phyloP scores from a whole-genome alignment of 139 green algal species.

The Ettlia oleoabundans region DNA sequence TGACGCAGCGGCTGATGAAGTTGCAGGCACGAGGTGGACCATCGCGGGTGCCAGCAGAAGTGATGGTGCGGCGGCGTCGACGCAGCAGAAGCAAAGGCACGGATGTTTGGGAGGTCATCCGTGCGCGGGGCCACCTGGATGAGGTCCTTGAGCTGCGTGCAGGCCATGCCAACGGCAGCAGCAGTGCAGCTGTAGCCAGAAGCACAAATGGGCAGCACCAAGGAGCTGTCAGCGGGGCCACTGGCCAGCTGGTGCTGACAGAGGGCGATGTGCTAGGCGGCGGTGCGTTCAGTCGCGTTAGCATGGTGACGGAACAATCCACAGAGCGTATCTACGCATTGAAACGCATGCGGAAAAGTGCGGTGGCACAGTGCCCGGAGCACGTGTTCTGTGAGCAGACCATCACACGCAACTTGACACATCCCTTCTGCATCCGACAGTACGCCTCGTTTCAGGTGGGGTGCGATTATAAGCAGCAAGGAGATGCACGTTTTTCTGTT shows the following conservation, averaged over 20 bases:
- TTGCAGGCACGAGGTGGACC: slow-evolving; percentile 63
- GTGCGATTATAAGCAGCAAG: neutral
- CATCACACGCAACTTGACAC: slow-evolving; percentile 92
- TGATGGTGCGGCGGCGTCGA: slow-evolving; percentile 77
- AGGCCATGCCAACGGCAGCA: slow-evolving; percentile 10
- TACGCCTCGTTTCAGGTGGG: slow-evolving; percentile 89
- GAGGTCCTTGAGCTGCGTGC: slow-evolving; percentile 82
- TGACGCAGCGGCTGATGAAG: slow-evolving; percentile 82
- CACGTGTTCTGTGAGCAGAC: slow-evolving; percentile 96
- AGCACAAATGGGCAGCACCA: no score
- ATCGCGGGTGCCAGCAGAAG: slow-evolving; percentile 71
- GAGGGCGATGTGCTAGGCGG: slow-evolving; percentile 87
- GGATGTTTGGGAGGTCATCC: slow-evolving; percentile 84
- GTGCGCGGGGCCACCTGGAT: slow-evolving; percentile 84
- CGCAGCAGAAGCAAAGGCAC: slow-evolving; percentile 48
- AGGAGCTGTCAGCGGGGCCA: neutral
- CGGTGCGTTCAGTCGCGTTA: slow-evolving; percentile 87
- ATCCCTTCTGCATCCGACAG: slow-evolving; percentile 96
- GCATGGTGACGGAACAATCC: slow-evolving; percentile 58
- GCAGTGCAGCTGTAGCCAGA: neutral
- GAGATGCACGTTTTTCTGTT: neutral
- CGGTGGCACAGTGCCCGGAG: slow-evolving; percentile 90
- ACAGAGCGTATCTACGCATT: slow-evolving; percentile 85
- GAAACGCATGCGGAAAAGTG: slow-evolving; percentile 94
- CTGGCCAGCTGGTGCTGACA: slow-evolving; percentile 68